phyloP scores from a whole-genome alignment of 148 eudicot genomes.

The Heliamphora exappendiculata region DNA sequence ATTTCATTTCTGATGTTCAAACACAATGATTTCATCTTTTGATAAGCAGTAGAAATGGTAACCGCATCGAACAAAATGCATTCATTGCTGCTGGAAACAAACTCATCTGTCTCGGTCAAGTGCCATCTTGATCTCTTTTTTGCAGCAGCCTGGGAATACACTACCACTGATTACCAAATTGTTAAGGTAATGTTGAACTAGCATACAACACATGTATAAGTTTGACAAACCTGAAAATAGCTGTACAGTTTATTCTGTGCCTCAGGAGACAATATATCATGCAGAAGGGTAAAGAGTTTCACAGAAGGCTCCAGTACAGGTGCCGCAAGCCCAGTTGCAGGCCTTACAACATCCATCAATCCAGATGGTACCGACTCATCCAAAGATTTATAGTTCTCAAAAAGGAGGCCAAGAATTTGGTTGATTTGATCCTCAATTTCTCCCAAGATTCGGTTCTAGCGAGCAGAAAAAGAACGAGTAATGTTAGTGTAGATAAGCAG shows the following conservation, averaged over 20 bases:
- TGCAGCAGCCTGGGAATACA: slow-evolving; percentile 65
- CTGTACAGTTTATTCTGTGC: slow-evolving; percentile 73
- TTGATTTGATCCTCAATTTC: slow-evolving; percentile 89
- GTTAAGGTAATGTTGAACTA: neutral
- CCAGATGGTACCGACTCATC: slow-evolving; percentile 79
- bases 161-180: slow-evolving; percentile 6
- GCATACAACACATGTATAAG: neutral
- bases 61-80: slow-evolving; percentile 50
- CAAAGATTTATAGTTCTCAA: slow-evolving; percentile 85
- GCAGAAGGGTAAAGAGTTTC: slow-evolving; percentile 77
- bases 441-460: slow-evolving; percentile 81
- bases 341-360: slow-evolving; percentile 60
- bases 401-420: slow-evolving; percentile 72
- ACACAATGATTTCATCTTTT: slow-evolving; percentile 85
- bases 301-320: slow-evolving; percentile 85
- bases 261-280: slow-evolving; percentile 88
- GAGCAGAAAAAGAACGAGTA: slow-evolving; percentile 9
- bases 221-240: slow-evolving; percentile 68
- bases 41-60: slow-evolving; percentile 71
- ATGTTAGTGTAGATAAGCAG: neutral
- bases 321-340: slow-evolving; percentile 75
- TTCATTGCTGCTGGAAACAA: slow-evolving; percentile 53
- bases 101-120: slow-evolving; percentile 85
- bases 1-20: slow-evolving; percentile 76
- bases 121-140: slow-evolving; percentile 86